Percentiles rank a stretch among this genome's conserved stretches.
phyloP scores from a whole-genome alignment of 176 grass and related monocot genomes.

The Secale cereale region DNA sequence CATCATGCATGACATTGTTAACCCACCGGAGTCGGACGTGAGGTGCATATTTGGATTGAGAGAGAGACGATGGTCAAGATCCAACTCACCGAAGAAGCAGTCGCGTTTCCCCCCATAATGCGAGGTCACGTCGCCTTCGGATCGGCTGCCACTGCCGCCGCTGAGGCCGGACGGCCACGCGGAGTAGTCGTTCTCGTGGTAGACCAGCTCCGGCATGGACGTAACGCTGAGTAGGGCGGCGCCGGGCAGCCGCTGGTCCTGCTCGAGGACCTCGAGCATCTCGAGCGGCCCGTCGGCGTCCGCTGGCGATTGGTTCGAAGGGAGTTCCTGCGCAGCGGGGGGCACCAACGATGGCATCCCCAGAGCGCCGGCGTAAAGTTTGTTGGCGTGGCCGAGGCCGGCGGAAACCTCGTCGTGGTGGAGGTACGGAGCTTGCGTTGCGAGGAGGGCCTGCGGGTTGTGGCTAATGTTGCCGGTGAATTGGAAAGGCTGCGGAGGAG shows the following conservation, averaged over 20 bases:
- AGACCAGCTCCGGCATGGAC: conserved; percentile 3
- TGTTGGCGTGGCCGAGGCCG: neutral
- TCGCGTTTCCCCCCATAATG: neutral
- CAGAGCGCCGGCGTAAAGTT: neutral
- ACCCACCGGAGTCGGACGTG: neutral
- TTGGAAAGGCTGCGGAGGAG: neutral
- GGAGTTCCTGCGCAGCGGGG: neutral
- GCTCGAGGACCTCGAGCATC: neutral
- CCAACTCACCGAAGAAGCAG: neutral
- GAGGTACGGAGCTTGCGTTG: neutral
- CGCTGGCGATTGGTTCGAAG: conserved; percentile 20
- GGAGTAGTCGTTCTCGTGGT: neutral
- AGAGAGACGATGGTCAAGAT: neutral
- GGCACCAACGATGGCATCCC: neutral
- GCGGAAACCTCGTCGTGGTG: neutral
- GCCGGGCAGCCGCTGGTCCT: neutral
- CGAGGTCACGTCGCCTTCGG: neutral
- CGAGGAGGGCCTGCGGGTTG: neutral
- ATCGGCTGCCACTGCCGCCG: neutral
- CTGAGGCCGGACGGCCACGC: neutral
- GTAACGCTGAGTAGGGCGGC: neutral
- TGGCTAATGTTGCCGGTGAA: neutral
- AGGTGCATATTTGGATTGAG: neutral
- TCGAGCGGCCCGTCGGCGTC: neutral
- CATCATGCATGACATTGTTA: neutral